Conservation (phyloP, 352 stramenopile species). For the Phytopythium boreale region DNA sequence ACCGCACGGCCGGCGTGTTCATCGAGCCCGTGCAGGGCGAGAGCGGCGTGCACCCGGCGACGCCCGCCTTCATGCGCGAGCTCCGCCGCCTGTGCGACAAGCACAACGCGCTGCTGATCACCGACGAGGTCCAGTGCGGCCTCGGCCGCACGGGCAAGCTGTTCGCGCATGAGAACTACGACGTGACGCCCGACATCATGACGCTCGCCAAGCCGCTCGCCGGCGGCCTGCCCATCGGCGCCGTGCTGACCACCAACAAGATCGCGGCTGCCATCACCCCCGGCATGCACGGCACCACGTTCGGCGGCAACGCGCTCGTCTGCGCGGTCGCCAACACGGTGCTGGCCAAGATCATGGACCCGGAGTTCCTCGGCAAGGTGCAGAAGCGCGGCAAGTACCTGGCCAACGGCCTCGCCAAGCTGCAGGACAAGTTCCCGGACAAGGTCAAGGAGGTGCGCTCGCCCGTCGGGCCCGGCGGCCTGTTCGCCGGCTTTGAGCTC, state of each 20-base stretch:
- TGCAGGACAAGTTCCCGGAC: conserved; percentile 71
- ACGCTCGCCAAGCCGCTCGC: conserved; percentile 97
- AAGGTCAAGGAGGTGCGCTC: conserved; percentile 69
- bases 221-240: conserved; percentile 95
- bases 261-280: conserved; percentile 88
- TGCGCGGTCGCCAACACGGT: conserved; percentile 89
- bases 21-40: conserved; percentile 90
- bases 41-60: conserved; percentile 91
- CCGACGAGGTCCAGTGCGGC: conserved; percentile 98
- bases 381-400: conserved; percentile 70
- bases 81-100: conserved; percentile 92
- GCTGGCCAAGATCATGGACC: conserved; percentile 67
- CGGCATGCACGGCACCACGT: conserved; percentile 95
- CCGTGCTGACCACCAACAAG: conserved; percentile 92
- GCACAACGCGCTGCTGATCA: conserved; percentile 94
- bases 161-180: conserved; percentile 94
- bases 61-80: conserved; percentile 88
- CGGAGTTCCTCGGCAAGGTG: conserved; percentile 66
- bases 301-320: conserved; percentile 95
- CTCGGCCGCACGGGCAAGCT: conserved; percentile 94
- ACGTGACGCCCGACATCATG: conserved; percentile 94
- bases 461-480: conserved; percentile 61
- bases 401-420: conserved; percentile 42
- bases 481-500: conserved; percentile 83
- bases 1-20: conserved; percentile 76